Evolutionary conservation across 371 early-diverging fungal species (phyloP).

Genomic region (Entomophthora muscae): DNA sequence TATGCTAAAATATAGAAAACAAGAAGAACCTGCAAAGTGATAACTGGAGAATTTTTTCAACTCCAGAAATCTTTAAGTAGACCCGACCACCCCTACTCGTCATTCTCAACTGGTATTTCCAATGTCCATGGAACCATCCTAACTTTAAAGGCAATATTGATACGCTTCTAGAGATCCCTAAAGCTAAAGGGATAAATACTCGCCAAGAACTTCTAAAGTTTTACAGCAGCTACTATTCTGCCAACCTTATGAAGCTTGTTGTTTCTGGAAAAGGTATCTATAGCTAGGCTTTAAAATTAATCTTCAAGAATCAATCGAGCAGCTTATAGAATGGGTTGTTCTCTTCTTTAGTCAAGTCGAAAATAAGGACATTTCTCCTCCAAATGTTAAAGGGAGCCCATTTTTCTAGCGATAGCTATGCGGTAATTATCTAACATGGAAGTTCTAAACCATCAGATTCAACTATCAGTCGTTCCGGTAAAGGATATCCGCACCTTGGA

Average conservation of each 20-base stretch:
- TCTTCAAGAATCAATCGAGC: conserved; percentile 57
- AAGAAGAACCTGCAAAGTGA: conserved; percentile 81
- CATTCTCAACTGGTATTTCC: conserved; percentile 58
- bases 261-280: conserved; percentile 77
- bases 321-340: conserved; percentile 64
- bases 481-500: conserved; percentile 59
- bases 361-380: conserved; percentile 52
- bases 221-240: conserved; percentile 73
- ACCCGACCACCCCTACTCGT: conserved; percentile 61
- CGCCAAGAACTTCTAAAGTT: conserved; percentile 74
- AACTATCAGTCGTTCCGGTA: conserved; percentile 62
- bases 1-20: conserved; percentile 69
- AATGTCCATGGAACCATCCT: background rate
- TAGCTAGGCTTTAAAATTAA: background rate
- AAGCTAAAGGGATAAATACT: conserved; percentile 49
- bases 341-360: conserved; percentile 49
- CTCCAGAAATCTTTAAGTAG: conserved; percentile 64
- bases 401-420: conserved; percentile 23
- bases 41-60: conserved; percentile 67
- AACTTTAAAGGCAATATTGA: conserved; percentile 38
- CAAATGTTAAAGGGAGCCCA: conserved; percentile 51
- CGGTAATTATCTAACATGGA: background rate
- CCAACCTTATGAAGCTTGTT: conserved; percentile 89
- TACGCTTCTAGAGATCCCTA: conserved; percentile 63
- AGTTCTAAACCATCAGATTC: too few species aligned